These are phyloP conservation scores for Acacia acuminata DNA, from an alignment of 306 rosid species.

Conservation along the genomic window DNA sequence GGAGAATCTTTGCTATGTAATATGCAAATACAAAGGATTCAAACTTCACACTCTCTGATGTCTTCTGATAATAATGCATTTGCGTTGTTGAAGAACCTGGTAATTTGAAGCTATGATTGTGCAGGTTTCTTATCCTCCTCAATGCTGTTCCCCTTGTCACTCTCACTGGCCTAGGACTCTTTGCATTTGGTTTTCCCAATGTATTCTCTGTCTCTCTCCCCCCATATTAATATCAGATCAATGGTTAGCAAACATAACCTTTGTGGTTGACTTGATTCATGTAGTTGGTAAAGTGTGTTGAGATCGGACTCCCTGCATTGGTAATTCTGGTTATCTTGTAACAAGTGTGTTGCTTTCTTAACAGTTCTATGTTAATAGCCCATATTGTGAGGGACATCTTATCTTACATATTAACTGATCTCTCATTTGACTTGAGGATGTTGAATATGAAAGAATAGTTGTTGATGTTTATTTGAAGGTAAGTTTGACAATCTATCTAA, in stretches of 20 bases:
- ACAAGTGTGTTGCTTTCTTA: constrained; percentile 52
- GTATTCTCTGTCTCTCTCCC: constrained; percentile 36
- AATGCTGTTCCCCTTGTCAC: constrained; percentile 80
- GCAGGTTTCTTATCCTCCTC: constrained; percentile 85
- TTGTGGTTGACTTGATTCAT: constrained; percentile 35
- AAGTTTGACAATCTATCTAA: constrained; percentile 10
- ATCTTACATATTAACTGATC: neutral
- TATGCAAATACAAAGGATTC: neutral
- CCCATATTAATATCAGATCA: constrained; percentile 4
- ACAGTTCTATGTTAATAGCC: neutral
- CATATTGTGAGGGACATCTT: neutral
- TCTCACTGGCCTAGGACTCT: constrained; percentile 81
- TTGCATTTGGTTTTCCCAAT: constrained; percentile 65
- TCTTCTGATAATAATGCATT: constrained; percentile 1
- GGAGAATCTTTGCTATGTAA: constrained; percentile 77
- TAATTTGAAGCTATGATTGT: constrained; percentile 19
- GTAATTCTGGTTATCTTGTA: constrained; percentile 64
- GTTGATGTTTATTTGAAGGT: constrained; percentile 63
- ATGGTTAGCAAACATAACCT: constrained; percentile 26
- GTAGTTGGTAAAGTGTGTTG: constrained; percentile 85
- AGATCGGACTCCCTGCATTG: constrained; percentile 87
- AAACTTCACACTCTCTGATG: neutral
- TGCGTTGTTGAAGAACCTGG: constrained; percentile 26
- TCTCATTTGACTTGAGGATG: constrained; percentile 59
- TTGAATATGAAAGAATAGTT: constrained; percentile 66